phyloP scores from a whole-genome alignment of 1,284 basidiomycete species.

The Sanguinoderma infundibulare region DNA sequence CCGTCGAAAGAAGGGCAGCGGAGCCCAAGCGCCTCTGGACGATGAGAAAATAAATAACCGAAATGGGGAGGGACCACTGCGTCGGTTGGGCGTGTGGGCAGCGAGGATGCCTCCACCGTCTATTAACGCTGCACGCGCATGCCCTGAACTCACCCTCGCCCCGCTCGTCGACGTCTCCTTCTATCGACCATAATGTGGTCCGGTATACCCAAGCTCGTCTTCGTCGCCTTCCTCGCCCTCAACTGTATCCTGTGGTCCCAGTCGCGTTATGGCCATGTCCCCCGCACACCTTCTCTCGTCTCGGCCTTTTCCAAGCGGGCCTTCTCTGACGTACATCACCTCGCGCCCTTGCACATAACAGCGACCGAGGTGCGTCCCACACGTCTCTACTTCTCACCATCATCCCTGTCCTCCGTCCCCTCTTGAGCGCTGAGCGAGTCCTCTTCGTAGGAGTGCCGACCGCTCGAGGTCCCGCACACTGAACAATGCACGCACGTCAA shows the following conservation, averaged over 20 bases:
- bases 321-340: constrained; percentile 7
- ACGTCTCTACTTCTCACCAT: not conserved
- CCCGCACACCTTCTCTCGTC: constrained; percentile 27
- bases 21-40: not conserved
- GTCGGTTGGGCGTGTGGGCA: not conserved
- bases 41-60: constrained; percentile 5
- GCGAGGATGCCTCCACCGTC: constrained; percentile 7
- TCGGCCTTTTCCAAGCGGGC: constrained; percentile 26
- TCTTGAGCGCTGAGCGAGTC: not conserved
- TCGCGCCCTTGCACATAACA: constrained; percentile 4
- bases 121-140: constrained; percentile 16
- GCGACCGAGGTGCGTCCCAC: constrained; percentile 14
- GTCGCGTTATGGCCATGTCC: constrained; percentile 54
- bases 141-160: constrained; percentile 11
- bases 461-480: constrained; percentile 53
- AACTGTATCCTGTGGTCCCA: constrained; percentile 70
- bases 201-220: constrained; percentile 49
- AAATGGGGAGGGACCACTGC: not conserved
- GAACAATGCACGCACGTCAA: constrained; percentile 70
- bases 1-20: not conserved
- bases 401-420: not conserved
- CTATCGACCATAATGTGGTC: constrained; percentile 40
- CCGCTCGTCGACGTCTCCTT: constrained; percentile 1
- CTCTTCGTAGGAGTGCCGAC: constrained; percentile 34
- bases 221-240: constrained; percentile 53